Conservation (phyloP, 2,329 filamentous ascomycete genomes). For the Fusarium tjaetaba region DNA sequence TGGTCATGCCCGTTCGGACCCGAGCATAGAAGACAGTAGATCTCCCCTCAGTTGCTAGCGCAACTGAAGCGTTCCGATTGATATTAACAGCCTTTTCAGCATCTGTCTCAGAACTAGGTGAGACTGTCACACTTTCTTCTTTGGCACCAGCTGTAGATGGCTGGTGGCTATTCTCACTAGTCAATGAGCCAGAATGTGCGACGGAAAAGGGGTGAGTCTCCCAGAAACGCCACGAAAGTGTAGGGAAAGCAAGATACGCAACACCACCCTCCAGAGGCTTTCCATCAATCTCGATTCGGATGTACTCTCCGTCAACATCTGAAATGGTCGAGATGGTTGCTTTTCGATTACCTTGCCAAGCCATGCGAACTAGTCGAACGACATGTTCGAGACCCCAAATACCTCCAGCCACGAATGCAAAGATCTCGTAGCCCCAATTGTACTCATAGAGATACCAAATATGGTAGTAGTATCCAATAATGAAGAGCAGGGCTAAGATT, state of each 20-base stretch:
- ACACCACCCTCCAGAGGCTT: conserved; percentile 43
- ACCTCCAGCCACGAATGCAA: conserved; percentile 44
- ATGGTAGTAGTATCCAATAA: conserved; percentile 50
- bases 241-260: conserved; percentile 51
- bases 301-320: conserved; percentile 44
- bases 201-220: conserved; percentile 52
- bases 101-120: conserved; percentile 1
- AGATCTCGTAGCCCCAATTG: conserved; percentile 53
- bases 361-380: conserved; percentile 42
- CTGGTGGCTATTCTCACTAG: background rate
- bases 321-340: conserved; percentile 40
- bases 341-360: conserved; percentile 30
- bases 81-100: background rate
- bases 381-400: conserved; percentile 46
- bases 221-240: conserved; percentile 50
- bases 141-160: background rate
- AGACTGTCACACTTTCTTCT: conserved; percentile 3
- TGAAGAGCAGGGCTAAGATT: conserved; percentile 45
- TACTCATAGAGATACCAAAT: conserved; percentile 49
- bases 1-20: conserved; percentile 39
- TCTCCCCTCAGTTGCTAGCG: background rate
- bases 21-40: conserved; percentile 28
- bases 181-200: background rate
- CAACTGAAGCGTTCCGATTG: background rate
- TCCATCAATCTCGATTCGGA: conserved; percentile 46